A percentile compares a stretch with the other conserved stretches of the same genome.
Conservation (phyloP, 1,139 yeast genomes). For the Chernovozyma sophiae-reginae region DNA sequence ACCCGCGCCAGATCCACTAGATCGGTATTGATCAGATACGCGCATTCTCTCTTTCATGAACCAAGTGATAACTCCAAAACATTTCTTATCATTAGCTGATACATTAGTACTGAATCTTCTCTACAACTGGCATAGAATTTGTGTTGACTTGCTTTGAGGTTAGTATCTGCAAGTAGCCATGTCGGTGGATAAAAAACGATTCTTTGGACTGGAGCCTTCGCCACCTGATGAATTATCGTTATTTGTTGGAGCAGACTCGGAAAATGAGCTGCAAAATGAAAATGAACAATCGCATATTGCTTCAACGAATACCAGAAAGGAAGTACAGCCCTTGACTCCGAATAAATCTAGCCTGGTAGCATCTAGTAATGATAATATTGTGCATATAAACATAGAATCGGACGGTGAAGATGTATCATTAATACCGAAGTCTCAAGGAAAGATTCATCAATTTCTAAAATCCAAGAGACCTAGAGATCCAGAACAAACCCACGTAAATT, state of each 20-base stretch:
- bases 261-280: neutral
- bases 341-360: neutral
- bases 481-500: neutral
- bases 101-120: too few species aligned
- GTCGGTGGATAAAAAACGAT: slow-evolving; percentile 8
- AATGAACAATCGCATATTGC: slow-evolving; percentile 1
- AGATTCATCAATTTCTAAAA: neutral
- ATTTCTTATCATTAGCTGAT: too few species aligned
- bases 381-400: neutral
- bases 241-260: slow-evolving; percentile 4
- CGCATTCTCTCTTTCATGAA: too few species aligned
- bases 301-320: neutral
- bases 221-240: neutral
- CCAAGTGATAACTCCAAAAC: too few species aligned
- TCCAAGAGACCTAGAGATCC: slow-evolving; percentile 1
- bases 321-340: neutral
- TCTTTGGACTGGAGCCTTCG: slow-evolving; percentile 3
- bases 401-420: neutral
- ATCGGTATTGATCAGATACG: too few species aligned
- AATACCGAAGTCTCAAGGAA: neutral
- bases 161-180: too few species aligned
- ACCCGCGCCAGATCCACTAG: too few species aligned
- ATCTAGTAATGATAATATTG: neutral
- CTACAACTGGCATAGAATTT: too few species aligned
- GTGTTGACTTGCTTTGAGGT: too few species aligned